Evolutionary conservation across 805 yeast species (phyloP).

Genomic region (Wickerhamomyces subpelliculosus): DNA sequence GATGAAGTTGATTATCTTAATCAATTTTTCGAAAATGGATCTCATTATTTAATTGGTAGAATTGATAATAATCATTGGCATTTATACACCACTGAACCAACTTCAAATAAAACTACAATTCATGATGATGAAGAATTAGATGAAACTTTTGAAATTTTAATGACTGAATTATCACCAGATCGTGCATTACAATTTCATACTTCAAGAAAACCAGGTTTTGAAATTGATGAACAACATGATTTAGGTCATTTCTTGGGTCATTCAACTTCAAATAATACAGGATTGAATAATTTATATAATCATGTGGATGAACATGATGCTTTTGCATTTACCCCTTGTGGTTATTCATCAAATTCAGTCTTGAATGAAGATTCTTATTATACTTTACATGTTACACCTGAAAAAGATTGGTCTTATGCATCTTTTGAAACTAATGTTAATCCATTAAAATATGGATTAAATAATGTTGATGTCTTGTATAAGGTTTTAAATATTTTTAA

Average conservation of each 20-base stretch:
- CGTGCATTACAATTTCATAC: conserved; percentile 55
- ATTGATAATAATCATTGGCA: conserved; percentile 86
- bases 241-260: conserved; percentile 82
- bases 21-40: conserved; percentile 52
- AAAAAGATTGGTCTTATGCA: conserved; percentile 90
- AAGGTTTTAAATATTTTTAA: conserved; percentile 58
- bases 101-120: conserved; percentile 7
- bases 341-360: conserved; percentile 85
- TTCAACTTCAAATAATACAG: conserved; percentile 55
- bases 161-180: conserved; percentile 71
- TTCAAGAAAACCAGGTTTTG: conserved; percentile 33
- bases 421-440: conserved; percentile 88
- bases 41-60: conserved; percentile 75
- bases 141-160: conserved; percentile 81
- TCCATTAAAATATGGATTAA: conserved; percentile 27
- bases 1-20: conserved; percentile 70
- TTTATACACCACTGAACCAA: conserved; percentile 57
- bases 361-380: conserved; percentile 57
- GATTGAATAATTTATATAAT: conserved; percentile 55
- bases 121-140: conserved; percentile 28
- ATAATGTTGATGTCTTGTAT: conserved; percentile 48
- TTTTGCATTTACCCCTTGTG: conserved; percentile 90
- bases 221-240: conserved; percentile 43
- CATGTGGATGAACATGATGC: conserved; percentile 62
- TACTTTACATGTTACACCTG: conserved; percentile 93